Evolutionary conservation across 2,329 filamentous ascomycete genomes (phyloP).

Genomic region (Chaetomium sp.): DNA sequence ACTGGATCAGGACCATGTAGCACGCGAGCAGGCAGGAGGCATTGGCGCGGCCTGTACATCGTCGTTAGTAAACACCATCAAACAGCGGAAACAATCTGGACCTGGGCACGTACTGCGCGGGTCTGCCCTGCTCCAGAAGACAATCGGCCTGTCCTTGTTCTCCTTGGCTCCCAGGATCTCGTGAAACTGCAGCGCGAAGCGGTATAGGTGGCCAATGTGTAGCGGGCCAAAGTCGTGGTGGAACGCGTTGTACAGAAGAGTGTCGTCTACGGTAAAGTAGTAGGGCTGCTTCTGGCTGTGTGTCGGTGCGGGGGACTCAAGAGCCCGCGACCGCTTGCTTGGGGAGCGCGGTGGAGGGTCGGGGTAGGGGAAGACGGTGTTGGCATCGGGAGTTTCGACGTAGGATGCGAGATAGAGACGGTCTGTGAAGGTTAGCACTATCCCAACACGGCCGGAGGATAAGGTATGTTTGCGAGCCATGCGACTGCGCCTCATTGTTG

Average conservation of each 20-base stretch:
- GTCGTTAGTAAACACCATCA: slow-evolving; percentile 33
- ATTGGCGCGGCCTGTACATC: slow-evolving; percentile 75
- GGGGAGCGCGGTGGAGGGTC: slow-evolving; percentile 62
- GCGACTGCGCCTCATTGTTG: slow-evolving; percentile 35
- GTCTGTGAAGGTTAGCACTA: slow-evolving; percentile 61
- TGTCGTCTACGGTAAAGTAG: slow-evolving; percentile 95
- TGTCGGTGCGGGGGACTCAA: slow-evolving; percentile 51
- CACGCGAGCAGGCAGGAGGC: slow-evolving; percentile 92
- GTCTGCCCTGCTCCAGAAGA: slow-evolving; percentile 94
- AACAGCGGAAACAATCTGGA: background rate
- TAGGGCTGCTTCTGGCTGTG: slow-evolving; percentile 67
- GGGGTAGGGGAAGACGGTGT: slow-evolving; percentile 85
- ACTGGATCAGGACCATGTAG: slow-evolving; percentile 98
- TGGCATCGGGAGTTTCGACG: slow-evolving; percentile 74
- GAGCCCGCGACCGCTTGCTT: slow-evolving; percentile 72
- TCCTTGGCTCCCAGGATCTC: slow-evolving; percentile 90
- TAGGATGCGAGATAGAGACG: slow-evolving; percentile 95
- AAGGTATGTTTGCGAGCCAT: slow-evolving; percentile 28
- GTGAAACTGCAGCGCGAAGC: slow-evolving; percentile 94
- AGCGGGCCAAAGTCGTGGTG: slow-evolving; percentile 97
- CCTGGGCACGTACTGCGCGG: slow-evolving; percentile 70
- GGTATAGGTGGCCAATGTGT: slow-evolving; percentile 95
- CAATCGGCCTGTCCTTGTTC: slow-evolving; percentile 85
- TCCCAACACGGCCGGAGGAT: slow-evolving; percentile 35
- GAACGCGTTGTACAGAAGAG: slow-evolving; percentile 94